Conservation (phyloP, 2,329 filamentous ascomycete species). For the Penicillium sp. region DNA sequence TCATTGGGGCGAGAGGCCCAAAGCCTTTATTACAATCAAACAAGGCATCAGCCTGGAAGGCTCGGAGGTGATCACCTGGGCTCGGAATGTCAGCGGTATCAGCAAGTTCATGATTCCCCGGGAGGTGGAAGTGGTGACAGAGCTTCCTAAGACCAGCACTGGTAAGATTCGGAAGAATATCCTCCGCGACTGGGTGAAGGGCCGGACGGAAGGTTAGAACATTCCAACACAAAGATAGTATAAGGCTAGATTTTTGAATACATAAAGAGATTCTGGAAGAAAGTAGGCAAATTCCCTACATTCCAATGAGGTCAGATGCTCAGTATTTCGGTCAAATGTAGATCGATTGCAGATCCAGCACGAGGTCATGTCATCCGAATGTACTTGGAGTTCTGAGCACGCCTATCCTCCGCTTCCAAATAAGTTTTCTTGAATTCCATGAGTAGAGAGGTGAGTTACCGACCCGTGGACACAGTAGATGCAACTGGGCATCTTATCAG, state of each 20-base stretch:
- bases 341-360: slow-evolving; percentile 9
- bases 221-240: not conserved
- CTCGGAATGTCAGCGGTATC: slow-evolving; percentile 75
- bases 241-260: not conserved
- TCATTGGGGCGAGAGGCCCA: slow-evolving; percentile 95
- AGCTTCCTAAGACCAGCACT: slow-evolving; percentile 95
- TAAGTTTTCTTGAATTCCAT: not conserved
- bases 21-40: slow-evolving; percentile 86
- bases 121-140: slow-evolving; percentile 75
- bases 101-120: slow-evolving; percentile 84
- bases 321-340: not conserved
- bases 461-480: not conserved
- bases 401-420: not conserved
- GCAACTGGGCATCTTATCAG: slow-evolving; percentile 19
- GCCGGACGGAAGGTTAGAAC: slow-evolving; percentile 25
- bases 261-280: not conserved
- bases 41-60: slow-evolving; percentile 62
- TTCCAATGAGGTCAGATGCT: slow-evolving; percentile 9
- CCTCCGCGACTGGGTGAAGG: slow-evolving; percentile 79
- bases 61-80: slow-evolving; percentile 80
- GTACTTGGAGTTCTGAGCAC: not conserved
- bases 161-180: slow-evolving; percentile 97
- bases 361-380: slow-evolving; percentile 14
- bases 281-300: slow-evolving; percentile 3
- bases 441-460: too few species aligned